These are phyloP conservation scores for Wallacemonas collosoma DNA, from an alignment of 208 protist species.

Conservation along the genomic window DNA sequence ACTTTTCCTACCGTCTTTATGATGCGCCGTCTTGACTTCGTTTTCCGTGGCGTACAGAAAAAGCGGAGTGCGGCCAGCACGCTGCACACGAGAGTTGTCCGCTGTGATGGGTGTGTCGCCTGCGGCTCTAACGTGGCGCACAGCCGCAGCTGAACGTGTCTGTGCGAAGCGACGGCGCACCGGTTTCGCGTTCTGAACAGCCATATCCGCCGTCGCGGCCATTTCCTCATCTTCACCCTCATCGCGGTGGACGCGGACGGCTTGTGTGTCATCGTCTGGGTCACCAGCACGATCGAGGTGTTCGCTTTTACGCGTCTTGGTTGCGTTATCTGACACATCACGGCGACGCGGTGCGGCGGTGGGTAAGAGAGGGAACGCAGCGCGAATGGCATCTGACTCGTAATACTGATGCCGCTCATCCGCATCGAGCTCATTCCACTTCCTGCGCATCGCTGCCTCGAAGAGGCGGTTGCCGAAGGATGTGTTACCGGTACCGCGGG, in stretches of 20 bases:
- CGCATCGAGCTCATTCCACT: slow-evolving; percentile 53
- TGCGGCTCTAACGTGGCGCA: neutral
- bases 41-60: neutral
- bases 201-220: neutral
- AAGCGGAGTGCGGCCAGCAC: neutral
- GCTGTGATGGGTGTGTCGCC: neutral
- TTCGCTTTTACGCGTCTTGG: neutral
- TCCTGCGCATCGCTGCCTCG: slow-evolving; percentile 56
- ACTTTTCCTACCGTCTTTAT: neutral
- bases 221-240: slow-evolving; percentile 15
- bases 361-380: slow-evolving; percentile 37
- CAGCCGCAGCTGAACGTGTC: neutral
- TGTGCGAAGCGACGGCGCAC: neutral
- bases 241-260: neutral
- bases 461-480: slow-evolving; percentile 60
- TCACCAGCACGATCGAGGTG: slow-evolving; percentile 19
- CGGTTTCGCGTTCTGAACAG: slow-evolving; percentile 5
- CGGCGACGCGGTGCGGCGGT: neutral
- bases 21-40: neutral
- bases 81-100: too few species aligned
- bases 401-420: slow-evolving; percentile 63
- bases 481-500: slow-evolving; percentile 18
- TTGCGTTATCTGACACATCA: neutral
- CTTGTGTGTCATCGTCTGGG: slow-evolving; percentile 9
- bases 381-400: slow-evolving; percentile 41